These are phyloP conservation scores for Cadophora malorum DNA, from an alignment of 2,329 filamentous ascomycete genomes.

Conservation along the genomic window DNA sequence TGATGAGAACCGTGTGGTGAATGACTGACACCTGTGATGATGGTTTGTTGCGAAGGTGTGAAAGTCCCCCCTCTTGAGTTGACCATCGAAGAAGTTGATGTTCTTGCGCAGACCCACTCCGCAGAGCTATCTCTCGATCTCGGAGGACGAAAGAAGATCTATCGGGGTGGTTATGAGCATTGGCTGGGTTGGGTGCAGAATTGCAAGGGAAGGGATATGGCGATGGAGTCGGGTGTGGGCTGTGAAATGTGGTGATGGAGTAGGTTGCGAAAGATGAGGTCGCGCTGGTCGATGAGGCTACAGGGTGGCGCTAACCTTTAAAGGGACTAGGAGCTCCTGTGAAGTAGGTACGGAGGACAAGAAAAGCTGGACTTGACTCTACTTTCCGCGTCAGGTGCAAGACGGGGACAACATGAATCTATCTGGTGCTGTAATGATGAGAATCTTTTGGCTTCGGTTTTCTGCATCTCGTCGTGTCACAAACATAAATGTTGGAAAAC, in stretches of 20 bases:
- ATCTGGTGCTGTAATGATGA: neutral
- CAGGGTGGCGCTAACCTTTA: conserved; percentile 7
- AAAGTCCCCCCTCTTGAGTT: conserved; percentile 47
- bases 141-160: conserved; percentile 45
- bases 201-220: conserved; percentile 20
- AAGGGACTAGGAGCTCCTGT: neutral
- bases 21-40: conserved; percentile 46
- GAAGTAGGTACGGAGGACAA: too few relatives aligned
- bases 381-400: neutral
- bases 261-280: conserved; percentile 11
- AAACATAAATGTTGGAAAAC: neutral
- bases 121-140: conserved; percentile 46
- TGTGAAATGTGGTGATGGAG: neutral
- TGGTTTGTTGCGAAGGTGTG: conserved; percentile 48
- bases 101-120: conserved; percentile 45
- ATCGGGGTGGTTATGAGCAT: conserved; percentile 43
- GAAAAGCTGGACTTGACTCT: neutral
- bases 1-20: conserved; percentile 53
- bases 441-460: conserved; percentile 3
- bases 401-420: neutral
- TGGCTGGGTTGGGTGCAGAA: conserved; percentile 11
- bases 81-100: conserved; percentile 47
- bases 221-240: conserved; percentile 18
- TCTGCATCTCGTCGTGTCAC: neutral
- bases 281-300: neutral